A percentile compares a stretch with the other conserved stretches of the same genome.
These are phyloP conservation scores for Domatiomyces catenatus DNA, from an alignment of 2,329 filamentous ascomycete species.

Conservation along the genomic window DNA sequence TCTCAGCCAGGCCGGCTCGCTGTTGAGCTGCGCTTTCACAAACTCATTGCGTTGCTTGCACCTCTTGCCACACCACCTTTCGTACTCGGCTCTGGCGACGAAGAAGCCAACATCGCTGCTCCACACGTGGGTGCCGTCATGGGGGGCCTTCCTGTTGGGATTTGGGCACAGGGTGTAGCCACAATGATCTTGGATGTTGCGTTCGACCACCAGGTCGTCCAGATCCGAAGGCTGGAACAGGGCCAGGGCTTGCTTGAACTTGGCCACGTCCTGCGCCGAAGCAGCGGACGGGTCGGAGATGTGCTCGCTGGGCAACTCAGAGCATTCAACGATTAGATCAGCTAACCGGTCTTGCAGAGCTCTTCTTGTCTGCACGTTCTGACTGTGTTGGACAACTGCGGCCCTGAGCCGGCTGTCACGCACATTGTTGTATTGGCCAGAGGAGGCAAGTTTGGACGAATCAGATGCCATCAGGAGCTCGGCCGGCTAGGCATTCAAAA, in stretches of 20 bases:
- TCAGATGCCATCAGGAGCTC: neutral
- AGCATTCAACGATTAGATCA: conserved; percentile 54
- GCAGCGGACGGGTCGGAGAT: conserved; percentile 38
- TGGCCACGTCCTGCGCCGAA: conserved; percentile 43
- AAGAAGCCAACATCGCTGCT: conserved; percentile 47
- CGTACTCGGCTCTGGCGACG: conserved; percentile 54
- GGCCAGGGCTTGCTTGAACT: conserved; percentile 51
- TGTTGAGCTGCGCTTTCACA: conserved; percentile 73
- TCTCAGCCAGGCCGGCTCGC: conserved; percentile 74
- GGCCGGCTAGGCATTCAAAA: no score
- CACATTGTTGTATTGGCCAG: neutral
- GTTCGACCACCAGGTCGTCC: conserved; percentile 74
- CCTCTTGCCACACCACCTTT: conserved; percentile 71
- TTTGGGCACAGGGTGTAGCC: conserved; percentile 68
- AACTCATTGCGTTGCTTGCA: conserved; percentile 72
- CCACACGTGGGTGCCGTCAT: conserved; percentile 37
- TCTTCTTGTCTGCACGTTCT: conserved; percentile 67
- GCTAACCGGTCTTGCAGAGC: conserved; percentile 61
- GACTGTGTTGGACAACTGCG: conserved; percentile 67
- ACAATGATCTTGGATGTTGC: conserved; percentile 67
- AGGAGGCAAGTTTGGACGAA: neutral
- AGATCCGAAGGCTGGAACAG: conserved; percentile 79
- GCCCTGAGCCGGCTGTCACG: conserved; percentile 30
- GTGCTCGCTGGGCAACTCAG: conserved; percentile 43
- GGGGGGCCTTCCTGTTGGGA: conserved; percentile 41